These are phyloP conservation scores for Daldinia eschscholtzii DNA, from an alignment of 2,329 filamentous ascomycete genomes.

Conservation along the genomic window DNA sequence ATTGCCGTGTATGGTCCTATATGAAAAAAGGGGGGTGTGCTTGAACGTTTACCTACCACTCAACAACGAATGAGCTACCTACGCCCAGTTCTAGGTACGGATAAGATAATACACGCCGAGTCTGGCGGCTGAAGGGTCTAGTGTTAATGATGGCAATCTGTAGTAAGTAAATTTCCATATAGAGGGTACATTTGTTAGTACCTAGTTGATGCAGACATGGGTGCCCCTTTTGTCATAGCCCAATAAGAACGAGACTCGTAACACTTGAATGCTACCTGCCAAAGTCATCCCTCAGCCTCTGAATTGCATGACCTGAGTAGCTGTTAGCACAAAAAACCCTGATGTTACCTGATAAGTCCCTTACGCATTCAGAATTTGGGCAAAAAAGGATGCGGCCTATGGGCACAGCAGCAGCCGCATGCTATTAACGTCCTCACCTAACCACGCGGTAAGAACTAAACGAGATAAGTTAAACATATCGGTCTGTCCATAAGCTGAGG, in stretches of 20 bases:
- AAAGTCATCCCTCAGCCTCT: constrained; percentile 45
- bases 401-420: constrained; percentile 25
- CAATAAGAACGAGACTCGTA: constrained; percentile 36
- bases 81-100: constrained; percentile 15
- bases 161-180: constrained; percentile 40
- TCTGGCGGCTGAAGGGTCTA: constrained; percentile 8
- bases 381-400: constrained; percentile 11
- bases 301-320: constrained; percentile 16
- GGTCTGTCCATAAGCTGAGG: background rate
- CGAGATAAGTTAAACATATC: background rate
- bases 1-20: constrained; percentile 28
- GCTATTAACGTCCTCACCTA: constrained; percentile 10
- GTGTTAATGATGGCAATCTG: constrained; percentile 28
- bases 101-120: constrained; percentile 31
- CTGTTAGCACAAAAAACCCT: constrained; percentile 17
- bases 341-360: constrained; percentile 31
- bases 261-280: constrained; percentile 42
- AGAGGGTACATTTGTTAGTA: constrained; percentile 33
- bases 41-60: constrained; percentile 10
- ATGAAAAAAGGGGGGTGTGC: constrained; percentile 24
- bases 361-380: background rate
- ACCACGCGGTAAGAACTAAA: constrained; percentile 16
- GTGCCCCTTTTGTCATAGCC: constrained; percentile 8
- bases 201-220: constrained; percentile 25
- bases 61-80: constrained; percentile 14